Base-by-base conservation (phyloP, 2,329 filamentous ascomycete species). In the Intubia oerlemansii region DNA sequence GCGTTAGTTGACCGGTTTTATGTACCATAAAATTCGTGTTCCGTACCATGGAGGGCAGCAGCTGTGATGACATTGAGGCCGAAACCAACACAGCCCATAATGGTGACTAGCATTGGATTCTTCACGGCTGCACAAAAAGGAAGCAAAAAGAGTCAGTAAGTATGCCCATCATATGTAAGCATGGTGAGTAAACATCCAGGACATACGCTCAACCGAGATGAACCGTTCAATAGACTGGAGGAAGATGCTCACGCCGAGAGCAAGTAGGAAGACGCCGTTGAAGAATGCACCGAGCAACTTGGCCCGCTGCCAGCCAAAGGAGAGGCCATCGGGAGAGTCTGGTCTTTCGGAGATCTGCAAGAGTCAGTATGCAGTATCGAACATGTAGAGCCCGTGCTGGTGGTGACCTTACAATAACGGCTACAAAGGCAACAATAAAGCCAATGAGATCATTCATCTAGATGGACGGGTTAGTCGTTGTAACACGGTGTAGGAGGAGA, bases 231-330 rank as follows among this genome's bases (percentile, higher is more conserved):
- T 58, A 0, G 75, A 70, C 42, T 82, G 76, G 3, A 82, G 50
- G 19, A 75, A 60, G 28, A 82, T 77, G 44, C 72, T 79, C 20
- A 81, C 47, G 1, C 73, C 73, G 3, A 84, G 52, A 1, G 72
- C 75, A 11, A 81, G 47, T 2, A 84, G 57, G 33, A 84, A 77
- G 2, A 72, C 68, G 10, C 76, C 76, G 41, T 84, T 84, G 57
- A 82, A 84, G 47, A 84, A 84, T 14, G 74, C 73, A 5, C 76
- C 76, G 0, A 84, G 54, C 1, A 81, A 46, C n/a, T 66, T 62
- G 11, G 75, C 73, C 18, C 77, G 61, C 32, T 77, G 70, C 75
- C 74, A 82, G n/a, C 76, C 76, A 38, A 77, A 82, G 0, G 74
- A 66, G 11, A 77, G 54, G 8, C 54, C 55, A 35, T 62, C 54